Conservation (phyloP, 148 eudicot genomes). For the Oxyria digyna region DNA sequence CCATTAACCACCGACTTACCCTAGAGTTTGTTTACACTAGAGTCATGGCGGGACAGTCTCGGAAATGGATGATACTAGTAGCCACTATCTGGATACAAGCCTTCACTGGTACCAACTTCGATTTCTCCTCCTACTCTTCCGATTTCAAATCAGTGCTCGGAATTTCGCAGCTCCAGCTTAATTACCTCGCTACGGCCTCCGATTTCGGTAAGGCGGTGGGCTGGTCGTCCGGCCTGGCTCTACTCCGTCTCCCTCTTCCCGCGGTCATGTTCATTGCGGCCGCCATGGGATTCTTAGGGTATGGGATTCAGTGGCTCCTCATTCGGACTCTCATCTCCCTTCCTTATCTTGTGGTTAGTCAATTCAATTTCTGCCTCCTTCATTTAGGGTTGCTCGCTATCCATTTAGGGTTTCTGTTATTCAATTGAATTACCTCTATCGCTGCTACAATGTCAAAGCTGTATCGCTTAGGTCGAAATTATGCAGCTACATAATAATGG, state of each 20-base stretch:
- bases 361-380: neutral
- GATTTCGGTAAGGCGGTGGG: constrained; percentile 85
- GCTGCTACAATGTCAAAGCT: no score
- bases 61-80: constrained; percentile 11
- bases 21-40: no score
- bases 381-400: neutral
- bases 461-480: neutral
- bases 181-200: constrained; percentile 77
- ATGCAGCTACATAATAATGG: neutral
- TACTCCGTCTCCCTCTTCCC: constrained; percentile 53
- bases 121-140: constrained; percentile 83
- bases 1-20: no score
- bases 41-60: constrained; percentile 4
- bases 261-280: constrained; percentile 56
- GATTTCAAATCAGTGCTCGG: constrained; percentile 48
- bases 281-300: constrained; percentile 58
- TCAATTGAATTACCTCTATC: no score
- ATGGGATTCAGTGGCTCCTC: constrained; percentile 73
- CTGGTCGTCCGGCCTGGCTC: constrained; percentile 81
- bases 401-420: no score
- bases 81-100: constrained; percentile 47
- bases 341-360: constrained; percentile 64
- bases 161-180: constrained; percentile 74
- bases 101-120: constrained; percentile 85
- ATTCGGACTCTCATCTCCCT: constrained; percentile 29